Evolutionary conservation across 345 rosid species (phyloP).

Genomic region (Aquilaria sinensis): DNA sequence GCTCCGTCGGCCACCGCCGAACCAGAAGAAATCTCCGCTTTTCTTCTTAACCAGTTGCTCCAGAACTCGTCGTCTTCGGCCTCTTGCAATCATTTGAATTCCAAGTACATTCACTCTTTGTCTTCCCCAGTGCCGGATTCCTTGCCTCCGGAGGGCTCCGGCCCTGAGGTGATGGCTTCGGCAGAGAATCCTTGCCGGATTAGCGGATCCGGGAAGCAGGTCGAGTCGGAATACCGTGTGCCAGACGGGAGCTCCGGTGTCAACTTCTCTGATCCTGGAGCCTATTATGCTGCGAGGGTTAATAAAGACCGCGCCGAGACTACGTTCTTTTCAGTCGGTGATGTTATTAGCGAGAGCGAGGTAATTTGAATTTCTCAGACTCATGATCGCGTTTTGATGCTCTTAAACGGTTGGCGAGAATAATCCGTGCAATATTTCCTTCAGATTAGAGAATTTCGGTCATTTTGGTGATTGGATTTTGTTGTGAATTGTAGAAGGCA

Average conservation of each 20-base stretch:
- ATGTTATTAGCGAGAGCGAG: conserved; percentile 43
- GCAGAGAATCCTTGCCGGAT: conserved; percentile 19
- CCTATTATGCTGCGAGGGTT: conserved; percentile 10
- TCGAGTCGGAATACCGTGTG: conserved; percentile 11
- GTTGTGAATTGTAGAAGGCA: conserved; percentile 22
- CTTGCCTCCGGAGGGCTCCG: not conserved
- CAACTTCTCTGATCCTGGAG: conserved; percentile 24
- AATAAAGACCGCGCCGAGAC: conserved; percentile 23
- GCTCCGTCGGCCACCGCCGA: conserved; percentile 28
- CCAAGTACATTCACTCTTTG: conserved; percentile 10
- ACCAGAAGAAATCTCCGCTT: conserved; percentile 43
- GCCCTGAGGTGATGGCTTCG: conserved; percentile 2
- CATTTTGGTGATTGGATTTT: not conserved
- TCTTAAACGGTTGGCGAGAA: not conserved
- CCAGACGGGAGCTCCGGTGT: conserved; percentile 8
- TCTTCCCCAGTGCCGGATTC: conserved; percentile 11
- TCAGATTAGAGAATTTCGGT: not conserved
- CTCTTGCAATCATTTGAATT: conserved; percentile 16
- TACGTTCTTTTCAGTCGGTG: conserved; percentile 21
- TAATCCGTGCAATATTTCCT: too few species aligned
- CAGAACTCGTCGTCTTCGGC: conserved; percentile 29
- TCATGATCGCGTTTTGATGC: not conserved
- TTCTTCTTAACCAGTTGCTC: conserved; percentile 40
- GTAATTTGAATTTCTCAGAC: conserved; percentile 9
- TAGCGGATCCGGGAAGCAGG: conserved; percentile 11